Evolutionary conservation across 805 yeast genomes (phyloP).

Genomic region (Ogataea saltuana): DNA sequence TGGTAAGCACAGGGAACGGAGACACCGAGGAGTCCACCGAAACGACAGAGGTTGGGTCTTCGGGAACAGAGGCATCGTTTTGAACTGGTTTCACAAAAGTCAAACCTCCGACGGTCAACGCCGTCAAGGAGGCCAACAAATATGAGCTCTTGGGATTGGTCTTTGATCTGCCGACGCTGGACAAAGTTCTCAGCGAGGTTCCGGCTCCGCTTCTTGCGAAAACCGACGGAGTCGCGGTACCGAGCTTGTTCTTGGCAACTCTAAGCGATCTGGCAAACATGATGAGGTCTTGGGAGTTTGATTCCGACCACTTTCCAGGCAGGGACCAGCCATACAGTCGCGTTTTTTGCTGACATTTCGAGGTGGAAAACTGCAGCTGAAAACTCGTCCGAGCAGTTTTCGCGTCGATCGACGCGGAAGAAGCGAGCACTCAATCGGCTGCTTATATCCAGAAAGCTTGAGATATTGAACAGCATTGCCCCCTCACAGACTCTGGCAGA

Average conservation of each 20-base stretch:
- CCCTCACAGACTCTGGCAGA: too few relatives aligned
- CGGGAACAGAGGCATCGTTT: slow-evolving; percentile 16
- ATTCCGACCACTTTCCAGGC: too few relatives aligned
- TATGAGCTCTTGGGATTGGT: background rate
- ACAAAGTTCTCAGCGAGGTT: background rate
- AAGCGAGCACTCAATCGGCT: too few relatives aligned
- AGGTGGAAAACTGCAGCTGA: too few relatives aligned
- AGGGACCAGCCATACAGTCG: background rate
- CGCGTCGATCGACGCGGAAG: slow-evolving; percentile 1
- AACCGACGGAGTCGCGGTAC: background rate
- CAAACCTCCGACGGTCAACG: slow-evolving; percentile 4
- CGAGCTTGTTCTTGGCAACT: too few relatives aligned
- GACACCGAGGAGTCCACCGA: slow-evolving; percentile 32
- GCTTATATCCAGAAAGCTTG: too few relatives aligned
- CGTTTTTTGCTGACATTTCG: background rate
- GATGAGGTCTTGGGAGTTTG: too few relatives aligned
- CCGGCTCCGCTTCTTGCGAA: background rate
- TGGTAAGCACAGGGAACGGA: slow-evolving; percentile 29
- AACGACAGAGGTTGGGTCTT: slow-evolving; percentile 14
- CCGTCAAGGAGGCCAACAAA: slow-evolving; percentile 1
- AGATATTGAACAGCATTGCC: too few relatives aligned
- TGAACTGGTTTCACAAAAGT: slow-evolving; percentile 6
- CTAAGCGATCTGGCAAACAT: background rate
- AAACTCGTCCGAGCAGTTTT: slow-evolving; percentile 2
- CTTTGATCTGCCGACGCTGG: background rate